Conservation (phyloP, 345 rosid genomes). For the Syzygium aromaticum region DNA sequence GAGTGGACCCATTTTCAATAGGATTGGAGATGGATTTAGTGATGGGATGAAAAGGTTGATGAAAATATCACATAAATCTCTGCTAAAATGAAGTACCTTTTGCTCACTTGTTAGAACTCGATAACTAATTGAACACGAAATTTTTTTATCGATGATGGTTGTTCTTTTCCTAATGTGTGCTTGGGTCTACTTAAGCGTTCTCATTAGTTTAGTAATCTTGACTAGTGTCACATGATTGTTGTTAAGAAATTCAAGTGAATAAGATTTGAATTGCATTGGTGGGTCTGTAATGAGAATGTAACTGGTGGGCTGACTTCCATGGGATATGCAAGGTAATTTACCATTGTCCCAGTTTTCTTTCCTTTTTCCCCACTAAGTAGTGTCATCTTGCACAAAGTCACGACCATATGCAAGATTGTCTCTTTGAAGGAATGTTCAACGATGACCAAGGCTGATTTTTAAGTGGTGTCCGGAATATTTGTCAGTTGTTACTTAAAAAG, state of each 20-base stretch:
- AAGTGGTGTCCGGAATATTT: not conserved
- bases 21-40: accelerated
- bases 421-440: too few relatives aligned
- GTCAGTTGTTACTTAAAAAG: not conserved
- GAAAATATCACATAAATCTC: not conserved
- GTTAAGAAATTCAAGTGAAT: not conserved
- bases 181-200: not conserved
- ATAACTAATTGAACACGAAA: not conserved
- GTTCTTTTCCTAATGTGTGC: not conserved
- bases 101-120: not conserved
- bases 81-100: too few relatives aligned
- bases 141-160: too few relatives aligned
- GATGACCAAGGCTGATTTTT: too few relatives aligned
- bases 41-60: accelerated
- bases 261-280: too few relatives aligned
- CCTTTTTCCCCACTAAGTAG: not conserved
- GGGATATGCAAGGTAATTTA: not conserved
- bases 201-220: not conserved
- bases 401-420: not conserved
- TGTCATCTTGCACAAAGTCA: not conserved
- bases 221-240: not conserved
- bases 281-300: not conserved
- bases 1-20: not conserved
- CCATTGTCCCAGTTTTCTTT: not conserved
- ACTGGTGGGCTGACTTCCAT: not conserved